phyloP scores from a whole-genome alignment of 2,329 filamentous ascomycete species.

The Westerdykella sp. region DNA sequence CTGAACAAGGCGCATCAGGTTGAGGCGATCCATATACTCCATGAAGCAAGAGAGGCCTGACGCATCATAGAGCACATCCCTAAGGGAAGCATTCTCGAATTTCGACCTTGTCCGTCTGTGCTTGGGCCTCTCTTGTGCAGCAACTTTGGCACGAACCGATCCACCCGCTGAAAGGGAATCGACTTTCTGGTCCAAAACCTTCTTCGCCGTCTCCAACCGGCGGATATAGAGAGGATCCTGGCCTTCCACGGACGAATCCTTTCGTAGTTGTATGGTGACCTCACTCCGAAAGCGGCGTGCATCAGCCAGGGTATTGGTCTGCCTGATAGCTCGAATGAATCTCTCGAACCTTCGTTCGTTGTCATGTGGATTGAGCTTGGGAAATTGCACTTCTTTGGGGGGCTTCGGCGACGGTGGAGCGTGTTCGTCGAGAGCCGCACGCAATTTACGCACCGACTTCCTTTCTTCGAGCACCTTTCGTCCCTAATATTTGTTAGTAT shows the following conservation, averaged over 20 bases:
- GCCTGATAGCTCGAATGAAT: conserved; percentile 82
- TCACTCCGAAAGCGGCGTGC: conserved; percentile 88
- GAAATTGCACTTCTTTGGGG: conserved; percentile 62
- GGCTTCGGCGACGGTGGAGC: conserved; percentile 70
- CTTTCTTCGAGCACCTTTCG: conserved; percentile 86
- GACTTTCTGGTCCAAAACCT: conserved; percentile 83
- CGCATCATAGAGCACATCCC: conserved; percentile 82
- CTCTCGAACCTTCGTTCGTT: conserved; percentile 90
- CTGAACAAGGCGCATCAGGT: conserved; percentile 81
- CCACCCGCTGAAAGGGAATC: conserved; percentile 68
- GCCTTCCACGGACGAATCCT: conserved; percentile 68
- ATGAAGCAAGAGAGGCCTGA: conserved; percentile 96
- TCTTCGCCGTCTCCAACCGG: conserved; percentile 84
- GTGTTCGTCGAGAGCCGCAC: conserved; percentile 89
- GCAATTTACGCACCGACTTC: conserved; percentile 85
- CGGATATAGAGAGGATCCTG: conserved; percentile 84
- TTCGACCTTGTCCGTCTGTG: conserved; percentile 49
- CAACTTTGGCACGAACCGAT: conserved; percentile 38
- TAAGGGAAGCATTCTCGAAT: conserved; percentile 68
- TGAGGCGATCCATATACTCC: conserved; percentile 96
- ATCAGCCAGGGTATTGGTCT: conserved; percentile 86
- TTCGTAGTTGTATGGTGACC: conserved; percentile 83
- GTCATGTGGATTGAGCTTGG: conserved; percentile 72
- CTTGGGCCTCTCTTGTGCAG: conserved; percentile 35
- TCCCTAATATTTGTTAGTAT: conserved; percentile 45